phyloP scores from a whole-genome alignment of 331 rosid species.

The Rosa hybrid region DNA sequence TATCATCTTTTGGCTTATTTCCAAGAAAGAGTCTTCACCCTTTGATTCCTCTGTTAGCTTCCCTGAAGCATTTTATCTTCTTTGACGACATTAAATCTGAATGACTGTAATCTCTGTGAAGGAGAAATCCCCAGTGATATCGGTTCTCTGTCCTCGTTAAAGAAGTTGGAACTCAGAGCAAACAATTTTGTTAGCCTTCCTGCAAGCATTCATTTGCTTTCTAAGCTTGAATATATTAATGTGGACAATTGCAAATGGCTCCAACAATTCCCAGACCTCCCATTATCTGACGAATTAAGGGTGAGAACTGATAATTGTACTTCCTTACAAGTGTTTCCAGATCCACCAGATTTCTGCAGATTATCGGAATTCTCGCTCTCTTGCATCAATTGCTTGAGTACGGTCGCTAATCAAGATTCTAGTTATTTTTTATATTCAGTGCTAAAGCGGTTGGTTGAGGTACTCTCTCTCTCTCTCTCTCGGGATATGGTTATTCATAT shows the following conservation, averaged over 20 bases:
- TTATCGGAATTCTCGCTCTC: background rate
- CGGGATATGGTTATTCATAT: too few species aligned
- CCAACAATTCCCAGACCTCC: background rate
- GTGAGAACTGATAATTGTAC: background rate
- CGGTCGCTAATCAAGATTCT: too few species aligned
- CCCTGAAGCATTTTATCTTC: background rate
- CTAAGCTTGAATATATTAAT: background rate
- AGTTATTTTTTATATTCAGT: background rate
- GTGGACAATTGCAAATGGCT: background rate
- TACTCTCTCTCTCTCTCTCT: background rate
- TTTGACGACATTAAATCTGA: background rate
- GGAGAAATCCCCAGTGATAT: background rate
- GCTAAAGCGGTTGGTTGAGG: background rate
- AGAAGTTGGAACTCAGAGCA: background rate
- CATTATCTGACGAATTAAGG: background rate
- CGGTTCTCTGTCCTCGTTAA: background rate
- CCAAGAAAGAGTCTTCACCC: background rate
- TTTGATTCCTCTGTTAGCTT: background rate
- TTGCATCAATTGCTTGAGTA: background rate
- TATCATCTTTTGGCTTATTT: background rate
- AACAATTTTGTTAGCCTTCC: background rate
- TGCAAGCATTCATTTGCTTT: background rate
- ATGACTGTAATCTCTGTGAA: background rate
- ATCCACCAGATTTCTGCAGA: background rate
- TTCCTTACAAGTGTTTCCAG: background rate